A percentile compares a stretch with the other conserved stretches of the same genome.
Conservation (phyloP, 176 grass and related monocot genomes). For the Triticum timopheevii region DNA sequence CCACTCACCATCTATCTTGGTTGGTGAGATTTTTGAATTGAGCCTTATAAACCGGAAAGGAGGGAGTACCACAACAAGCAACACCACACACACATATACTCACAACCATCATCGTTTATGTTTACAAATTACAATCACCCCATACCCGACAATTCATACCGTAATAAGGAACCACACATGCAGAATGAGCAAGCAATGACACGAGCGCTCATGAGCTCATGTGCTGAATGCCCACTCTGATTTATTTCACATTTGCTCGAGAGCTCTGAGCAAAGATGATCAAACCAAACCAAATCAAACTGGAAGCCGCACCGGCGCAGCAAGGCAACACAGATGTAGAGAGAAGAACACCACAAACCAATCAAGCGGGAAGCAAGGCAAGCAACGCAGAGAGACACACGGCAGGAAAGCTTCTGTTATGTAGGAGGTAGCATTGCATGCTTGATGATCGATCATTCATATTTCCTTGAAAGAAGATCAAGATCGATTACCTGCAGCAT, state of each 20-base stretch:
- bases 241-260: background rate
- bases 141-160: too few relatives aligned
- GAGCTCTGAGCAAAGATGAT: background rate
- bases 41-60: too few relatives aligned
- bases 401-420: background rate
- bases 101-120: too few relatives aligned
- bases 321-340: background rate
- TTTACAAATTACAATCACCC: too few relatives aligned
- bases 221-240: background rate
- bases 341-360: background rate
- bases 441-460: too few relatives aligned
- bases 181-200: too few relatives aligned
- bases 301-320: background rate
- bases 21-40: too few relatives aligned
- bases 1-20: too few relatives aligned
- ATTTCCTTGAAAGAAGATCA: background rate
- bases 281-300: background rate
- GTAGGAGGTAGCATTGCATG: background rate
- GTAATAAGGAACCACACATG: too few relatives aligned
- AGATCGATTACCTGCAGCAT: background rate
- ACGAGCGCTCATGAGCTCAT: too few relatives aligned
- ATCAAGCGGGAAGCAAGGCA: background rate
- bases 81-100: too few relatives aligned
- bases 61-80: too few relatives aligned
- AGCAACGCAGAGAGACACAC: background rate